These are phyloP conservation scores for Lactifluus piperatus DNA, from an alignment of 768 basidiomycete species.

Conservation along the genomic window DNA sequence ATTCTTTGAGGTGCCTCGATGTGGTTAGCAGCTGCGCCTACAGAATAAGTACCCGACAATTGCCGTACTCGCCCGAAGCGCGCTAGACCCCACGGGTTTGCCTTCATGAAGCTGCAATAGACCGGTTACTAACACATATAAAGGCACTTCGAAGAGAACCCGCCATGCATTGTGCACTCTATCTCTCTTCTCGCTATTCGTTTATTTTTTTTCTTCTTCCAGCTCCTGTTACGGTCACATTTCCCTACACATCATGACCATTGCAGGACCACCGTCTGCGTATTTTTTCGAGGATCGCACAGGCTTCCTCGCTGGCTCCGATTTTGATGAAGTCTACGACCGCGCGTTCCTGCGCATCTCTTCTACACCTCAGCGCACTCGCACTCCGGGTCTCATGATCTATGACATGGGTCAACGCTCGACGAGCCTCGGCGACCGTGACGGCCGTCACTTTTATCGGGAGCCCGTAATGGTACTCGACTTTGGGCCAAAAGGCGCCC, in stretches of 20 bases:
- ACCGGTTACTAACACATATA: slow-evolving; percentile 9
- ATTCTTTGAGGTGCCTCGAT: background rate
- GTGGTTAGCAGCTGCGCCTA: background rate
- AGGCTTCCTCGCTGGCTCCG: slow-evolving; percentile 42
- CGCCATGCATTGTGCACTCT: background rate
- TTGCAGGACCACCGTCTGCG: slow-evolving; percentile 24
- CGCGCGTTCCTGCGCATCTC: slow-evolving; percentile 59
- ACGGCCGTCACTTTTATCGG: slow-evolving; percentile 42
- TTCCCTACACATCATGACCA: slow-evolving; percentile 12
- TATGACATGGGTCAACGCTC: slow-evolving; percentile 61
- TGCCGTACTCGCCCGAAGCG: slow-evolving; percentile 6
- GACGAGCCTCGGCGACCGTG: slow-evolving; percentile 42
- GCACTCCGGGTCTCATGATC: slow-evolving; percentile 37
- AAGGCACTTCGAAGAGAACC: background rate
- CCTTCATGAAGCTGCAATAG: slow-evolving; percentile 9
- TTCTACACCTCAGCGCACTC: slow-evolving; percentile 32
- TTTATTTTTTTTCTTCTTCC: background rate
- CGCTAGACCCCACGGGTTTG: slow-evolving; percentile 3
- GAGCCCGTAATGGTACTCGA: slow-evolving; percentile 51
- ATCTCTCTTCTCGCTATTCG: background rate
- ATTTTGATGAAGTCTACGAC: slow-evolving; percentile 76
- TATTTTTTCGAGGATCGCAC: slow-evolving; percentile 64
- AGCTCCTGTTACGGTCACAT: background rate
- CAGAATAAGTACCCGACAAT: background rate
- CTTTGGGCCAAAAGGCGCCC: slow-evolving; percentile 46